Base-by-base conservation (phyloP, 345 rosid genomes). In the Sisymbrium irio region DNA sequence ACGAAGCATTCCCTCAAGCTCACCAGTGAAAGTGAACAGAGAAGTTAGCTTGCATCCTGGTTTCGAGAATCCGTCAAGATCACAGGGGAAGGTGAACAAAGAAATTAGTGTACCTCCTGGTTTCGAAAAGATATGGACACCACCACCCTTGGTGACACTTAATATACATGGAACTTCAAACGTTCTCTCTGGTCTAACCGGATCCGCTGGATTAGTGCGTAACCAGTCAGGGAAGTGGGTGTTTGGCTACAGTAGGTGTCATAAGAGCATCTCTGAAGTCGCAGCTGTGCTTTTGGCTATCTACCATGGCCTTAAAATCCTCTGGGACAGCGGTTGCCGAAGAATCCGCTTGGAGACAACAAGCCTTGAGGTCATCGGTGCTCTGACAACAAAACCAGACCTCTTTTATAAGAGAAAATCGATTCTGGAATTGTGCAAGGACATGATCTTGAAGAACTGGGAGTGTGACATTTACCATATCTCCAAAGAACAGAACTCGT, bases 221-320 rank as follows among this genome's bases (percentile, higher is more conserved):
- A 77, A 86, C 64, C 69, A 82, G 28, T 73, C 78, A 11, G 91
- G 89, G 36, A 78, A 78, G 44, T 90, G 91, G 93, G 55, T 86
- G 55, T 36, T 63, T 11, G 96, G 93, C 10, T 88, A 80, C 80
- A 63, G 41, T 40, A 54, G 74, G 44, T 57, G 71, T 28, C 41
- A 84, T 5, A 79, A 78, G 11, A 32, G 41, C 20, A 32, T 64
- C 41, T 17, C 44, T 11, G 60, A 66, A 33, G 59, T 77, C 20
- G 51, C 54, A 65, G 71, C 88, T 0, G 88, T 77, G 57, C 72
- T 90, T 39, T 72, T 83, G 75, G 88, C 88, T n/a, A 39, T 88
- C 4, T 78, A 75, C 66, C 68, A 77, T 40, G 96, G 96, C 44
- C 71, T 85, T 39, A 74, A 37, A 69, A 59, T 80, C 35, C 68